Percentiles rank a stretch among this genome's conserved stretches.
phyloP scores from a whole-genome alignment of 2,329 filamentous ascomycete species.

The Camptophora hylomeconis region DNA sequence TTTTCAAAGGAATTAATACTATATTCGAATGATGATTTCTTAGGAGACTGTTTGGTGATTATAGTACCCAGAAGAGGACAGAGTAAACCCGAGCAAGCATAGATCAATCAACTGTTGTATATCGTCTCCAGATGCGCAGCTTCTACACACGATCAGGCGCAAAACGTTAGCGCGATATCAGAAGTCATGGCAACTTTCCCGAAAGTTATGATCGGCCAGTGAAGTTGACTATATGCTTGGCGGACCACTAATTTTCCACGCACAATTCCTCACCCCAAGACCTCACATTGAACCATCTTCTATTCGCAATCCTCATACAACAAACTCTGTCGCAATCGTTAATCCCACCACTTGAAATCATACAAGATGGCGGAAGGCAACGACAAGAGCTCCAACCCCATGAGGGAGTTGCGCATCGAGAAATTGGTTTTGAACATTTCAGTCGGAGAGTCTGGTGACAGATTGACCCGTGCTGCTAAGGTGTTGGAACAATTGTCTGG shows the following conservation, averaged over 20 bases:
- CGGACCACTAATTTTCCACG: neutral
- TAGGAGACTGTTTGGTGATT: conserved; percentile 1
- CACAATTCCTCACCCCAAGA: neutral
- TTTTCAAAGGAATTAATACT: too few relatives aligned
- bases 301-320: neutral
- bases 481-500: conserved; percentile 98
- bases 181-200: too few relatives aligned
- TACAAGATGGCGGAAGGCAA: conserved; percentile 47
- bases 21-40: conserved; percentile 2
- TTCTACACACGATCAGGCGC: too few relatives aligned
- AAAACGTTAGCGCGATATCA: too few relatives aligned
- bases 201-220: neutral
- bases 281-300: neutral
- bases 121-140: too few relatives aligned
- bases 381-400: conserved; percentile 86
- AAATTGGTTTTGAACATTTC: conserved; percentile 99
- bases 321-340: conserved; percentile 19
- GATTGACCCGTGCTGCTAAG: conserved; percentile 98
- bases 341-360: conserved; percentile 14
- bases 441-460: conserved; percentile 99
- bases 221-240: neutral
- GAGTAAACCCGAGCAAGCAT: too few relatives aligned
- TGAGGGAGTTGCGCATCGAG: conserved; percentile 99
- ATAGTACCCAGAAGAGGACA: too few relatives aligned
- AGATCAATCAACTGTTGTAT: too few relatives aligned